A percentile compares a stretch with the other conserved stretches of the same genome.
These are phyloP conservation scores for Blastomyces parvus DNA, from an alignment of 2,329 filamentous ascomycete species.

Conservation along the genomic window DNA sequence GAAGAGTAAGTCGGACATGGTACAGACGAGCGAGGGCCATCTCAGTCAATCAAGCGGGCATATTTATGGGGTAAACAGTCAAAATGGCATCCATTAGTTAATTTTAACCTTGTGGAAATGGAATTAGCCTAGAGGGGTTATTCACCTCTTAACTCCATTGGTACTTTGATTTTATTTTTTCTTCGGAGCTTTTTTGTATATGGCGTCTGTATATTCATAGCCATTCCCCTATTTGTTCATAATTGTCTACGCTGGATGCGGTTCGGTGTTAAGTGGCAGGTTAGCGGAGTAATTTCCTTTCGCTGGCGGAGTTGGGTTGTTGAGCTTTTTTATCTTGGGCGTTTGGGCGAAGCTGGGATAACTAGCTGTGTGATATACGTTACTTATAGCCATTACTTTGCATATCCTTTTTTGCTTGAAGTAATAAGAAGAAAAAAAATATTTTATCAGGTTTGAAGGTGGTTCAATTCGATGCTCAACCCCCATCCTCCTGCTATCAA, in stretches of 20 bases:
- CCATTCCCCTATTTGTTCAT: background rate
- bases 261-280: background rate
- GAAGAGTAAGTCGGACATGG: background rate
- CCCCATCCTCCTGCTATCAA: no score
- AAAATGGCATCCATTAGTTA: background rate
- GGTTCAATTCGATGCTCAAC: no score
- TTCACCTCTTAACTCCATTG: no score
- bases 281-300: background rate
- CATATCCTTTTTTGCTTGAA: background rate
- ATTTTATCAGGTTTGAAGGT: no score
- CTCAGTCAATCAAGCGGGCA: background rate
- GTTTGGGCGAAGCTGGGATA: background rate
- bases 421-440: no score
- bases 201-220: background rate
- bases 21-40: background rate
- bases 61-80: conserved; percentile 1
- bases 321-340: background rate
- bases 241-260: background rate
- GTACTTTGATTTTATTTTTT: background rate
- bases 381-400: background rate
- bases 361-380: background rate
- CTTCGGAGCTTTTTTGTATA: background rate
- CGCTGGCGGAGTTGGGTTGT: background rate
- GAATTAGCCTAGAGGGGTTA: background rate
- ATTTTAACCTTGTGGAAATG: background rate